A percentile compares a stretch with the other conserved stretches of the same genome.
phyloP scores from a whole-genome alignment of 2,329 filamentous ascomycete species.

The Penicillium hesseltinei region DNA sequence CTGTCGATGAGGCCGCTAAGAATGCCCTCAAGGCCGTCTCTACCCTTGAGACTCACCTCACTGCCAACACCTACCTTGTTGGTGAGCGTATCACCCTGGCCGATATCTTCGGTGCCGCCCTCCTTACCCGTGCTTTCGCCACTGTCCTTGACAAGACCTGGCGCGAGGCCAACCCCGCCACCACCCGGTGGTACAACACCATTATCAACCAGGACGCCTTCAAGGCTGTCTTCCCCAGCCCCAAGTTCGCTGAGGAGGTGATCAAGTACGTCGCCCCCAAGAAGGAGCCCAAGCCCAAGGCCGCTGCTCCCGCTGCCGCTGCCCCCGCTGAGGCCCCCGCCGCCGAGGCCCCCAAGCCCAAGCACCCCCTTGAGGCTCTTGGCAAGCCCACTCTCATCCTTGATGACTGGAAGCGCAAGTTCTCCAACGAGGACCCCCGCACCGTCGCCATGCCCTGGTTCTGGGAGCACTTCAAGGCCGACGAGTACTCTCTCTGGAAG shows the following conservation, averaged over 20 bases:
- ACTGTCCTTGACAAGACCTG: constrained; percentile 91
- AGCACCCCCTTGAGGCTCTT: constrained; percentile 90
- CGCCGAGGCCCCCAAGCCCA: constrained; percentile 73
- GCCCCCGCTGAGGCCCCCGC: constrained; percentile 56
- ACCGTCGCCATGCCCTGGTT: constrained; percentile 89
- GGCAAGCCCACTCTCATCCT: constrained; percentile 76
- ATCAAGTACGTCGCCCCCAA: constrained; percentile 72
- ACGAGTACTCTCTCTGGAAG: constrained; percentile 94
- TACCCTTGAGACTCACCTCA: constrained; percentile 82
- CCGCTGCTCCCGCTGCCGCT: constrained; percentile 51
- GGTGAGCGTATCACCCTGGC: constrained; percentile 96
- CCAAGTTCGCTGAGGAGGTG: constrained; percentile 77
- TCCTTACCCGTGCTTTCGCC: constrained; percentile 85
- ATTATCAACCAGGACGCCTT: constrained; percentile 91
- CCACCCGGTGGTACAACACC: constrained; percentile 92
- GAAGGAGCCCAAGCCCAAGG: constrained; percentile 66
- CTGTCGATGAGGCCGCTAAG: constrained; percentile 76
- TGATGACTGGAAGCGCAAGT: constrained; percentile 98
- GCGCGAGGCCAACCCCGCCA: constrained; percentile 77
- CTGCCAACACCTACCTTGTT: constrained; percentile 93
- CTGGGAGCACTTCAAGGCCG: constrained; percentile 92
- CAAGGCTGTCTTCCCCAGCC: constrained; percentile 72
- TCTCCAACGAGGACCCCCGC: constrained; percentile 91
- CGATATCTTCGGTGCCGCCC: constrained; percentile 78
- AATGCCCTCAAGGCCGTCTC: constrained; percentile 64